phyloP scores from a whole-genome alignment of 169 alveolate genomes.

The Cryptosporidium baileyi region DNA sequence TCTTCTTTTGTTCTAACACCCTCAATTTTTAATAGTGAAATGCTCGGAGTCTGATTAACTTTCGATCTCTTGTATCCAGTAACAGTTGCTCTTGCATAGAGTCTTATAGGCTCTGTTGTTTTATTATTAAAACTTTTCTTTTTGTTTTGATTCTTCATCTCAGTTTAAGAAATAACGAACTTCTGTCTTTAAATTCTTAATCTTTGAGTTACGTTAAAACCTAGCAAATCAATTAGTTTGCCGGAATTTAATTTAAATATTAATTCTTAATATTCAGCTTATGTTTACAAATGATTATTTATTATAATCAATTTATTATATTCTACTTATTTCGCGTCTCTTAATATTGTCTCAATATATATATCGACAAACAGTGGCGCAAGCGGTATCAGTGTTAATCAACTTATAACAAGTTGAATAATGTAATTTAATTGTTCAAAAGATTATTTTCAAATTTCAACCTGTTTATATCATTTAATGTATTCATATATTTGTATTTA shows the following conservation, averaged over 20 bases:
- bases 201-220: background rate
- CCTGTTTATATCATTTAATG: too few species aligned
- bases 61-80: conserved; percentile 93
- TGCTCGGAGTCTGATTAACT: conserved; percentile 92
- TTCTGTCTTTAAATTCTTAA: background rate
- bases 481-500: background rate
- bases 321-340: conserved; percentile 38
- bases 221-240: background rate
- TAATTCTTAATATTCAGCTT: background rate
- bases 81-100: conserved; percentile 88
- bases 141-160: conserved; percentile 28
- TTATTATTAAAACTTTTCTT: conserved; percentile 46
- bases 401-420: background rate
- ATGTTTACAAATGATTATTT: background rate
- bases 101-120: conserved; percentile 87
- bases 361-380: background rate
- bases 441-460: too few species aligned
- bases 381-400: background rate
- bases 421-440: background rate
- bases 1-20: conserved; percentile 95
- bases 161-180: too few species aligned
- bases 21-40: conserved; percentile 93
- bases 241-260: too few species aligned
- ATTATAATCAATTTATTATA: background rate
- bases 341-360: conserved; percentile 19